Conservation (phyloP, 371 early-diverging fungal species). For the Syncephalastrum sp. region DNA sequence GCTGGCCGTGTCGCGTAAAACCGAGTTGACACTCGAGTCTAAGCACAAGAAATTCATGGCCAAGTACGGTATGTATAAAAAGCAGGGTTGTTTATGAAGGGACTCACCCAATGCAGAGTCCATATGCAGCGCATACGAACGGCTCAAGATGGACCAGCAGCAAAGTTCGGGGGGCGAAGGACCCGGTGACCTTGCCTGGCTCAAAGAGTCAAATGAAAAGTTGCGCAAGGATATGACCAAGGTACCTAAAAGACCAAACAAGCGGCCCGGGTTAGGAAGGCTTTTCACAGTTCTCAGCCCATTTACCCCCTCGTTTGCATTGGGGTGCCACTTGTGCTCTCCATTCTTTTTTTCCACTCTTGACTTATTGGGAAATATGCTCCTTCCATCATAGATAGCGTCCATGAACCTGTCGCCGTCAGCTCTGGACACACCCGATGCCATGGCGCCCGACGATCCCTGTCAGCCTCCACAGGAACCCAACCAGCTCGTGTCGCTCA, state of each 20-base stretch:
- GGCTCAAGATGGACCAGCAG: slow-evolving; percentile 28
- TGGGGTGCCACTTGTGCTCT: not conserved
- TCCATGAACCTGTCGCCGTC: not conserved
- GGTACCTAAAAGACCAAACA: slow-evolving; percentile 11
- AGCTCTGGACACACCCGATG: too few relatives aligned
- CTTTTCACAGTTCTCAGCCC: not conserved
- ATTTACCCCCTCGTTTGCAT: not conserved
- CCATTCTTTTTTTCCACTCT: not conserved
- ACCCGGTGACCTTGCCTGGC: slow-evolving; percentile 21
- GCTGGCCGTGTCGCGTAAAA: slow-evolving; percentile 34
- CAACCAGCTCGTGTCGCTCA: slow-evolving; percentile 25
- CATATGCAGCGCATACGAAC: slow-evolving; percentile 30
- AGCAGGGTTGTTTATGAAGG: not conserved
- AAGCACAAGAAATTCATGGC: slow-evolving; percentile 42
- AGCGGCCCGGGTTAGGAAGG: not conserved
- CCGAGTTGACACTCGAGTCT: slow-evolving; percentile 40
- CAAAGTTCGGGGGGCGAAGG: slow-evolving; percentile 4
- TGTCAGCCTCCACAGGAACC: slow-evolving; percentile 5
- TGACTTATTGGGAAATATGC: too few relatives aligned
- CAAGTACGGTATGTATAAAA: slow-evolving; percentile 33
- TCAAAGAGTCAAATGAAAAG: slow-evolving; percentile 42
- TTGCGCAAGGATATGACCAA: slow-evolving; percentile 39
- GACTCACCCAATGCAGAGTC: slow-evolving; percentile 15
- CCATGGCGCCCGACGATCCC: too few relatives aligned
- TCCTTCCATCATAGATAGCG: not conserved